Evolutionary conservation across 192 early-diverging fungal genomes (phyloP), one percentile per base, ranked within the genome.

Genomic region (Geranomyces variabilis): DNA sequence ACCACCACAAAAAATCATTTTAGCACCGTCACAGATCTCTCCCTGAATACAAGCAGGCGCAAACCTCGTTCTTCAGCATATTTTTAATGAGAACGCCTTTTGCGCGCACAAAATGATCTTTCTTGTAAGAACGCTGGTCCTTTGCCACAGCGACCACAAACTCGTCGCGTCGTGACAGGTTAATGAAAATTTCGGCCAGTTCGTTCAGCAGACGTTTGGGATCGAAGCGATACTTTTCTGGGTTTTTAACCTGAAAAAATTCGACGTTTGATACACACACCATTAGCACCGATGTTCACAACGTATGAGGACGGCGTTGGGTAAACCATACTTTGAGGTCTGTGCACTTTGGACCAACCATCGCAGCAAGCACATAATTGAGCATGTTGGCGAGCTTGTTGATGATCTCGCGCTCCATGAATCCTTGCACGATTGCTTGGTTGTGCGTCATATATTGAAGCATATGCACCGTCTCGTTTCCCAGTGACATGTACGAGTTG

Each of bases 371-470:
- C 66, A 96, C 97, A 76, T 93, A 96, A 79, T 99, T 93, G 53
- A 99, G 84, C 97, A 99, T 99, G n/a, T 93, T 93, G 0, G 96
- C 96, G 43, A 99, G 82, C 1, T 94, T 84, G 49, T 92, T 91
- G 19, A 97, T 95, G 55, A 99, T 93, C 70, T 94, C 93, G 21
- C 86, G 82, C 17, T 88, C 90, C 82, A 96, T 80, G 81, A 99
- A 99, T 7, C 95, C 93, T 31, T 84, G 73, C 7, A 91, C 90
- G 17, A 93, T 90, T 36, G 90, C 85, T 14, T 85, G 79, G 24
- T 84, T 77, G 36, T 75, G 63, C 17, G 94, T 91, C 78, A 99
- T 73, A 70, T 92, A 94, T 36, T 85, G 80, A 15, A 99, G 82
- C 94, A 97, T 95, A 34, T 96, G 87, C 1, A 99, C 91, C 0